Evolutionary conservation across 2,329 filamentous ascomycete genomes (phyloP).

Genomic region (Monosporascus sp.): DNA sequence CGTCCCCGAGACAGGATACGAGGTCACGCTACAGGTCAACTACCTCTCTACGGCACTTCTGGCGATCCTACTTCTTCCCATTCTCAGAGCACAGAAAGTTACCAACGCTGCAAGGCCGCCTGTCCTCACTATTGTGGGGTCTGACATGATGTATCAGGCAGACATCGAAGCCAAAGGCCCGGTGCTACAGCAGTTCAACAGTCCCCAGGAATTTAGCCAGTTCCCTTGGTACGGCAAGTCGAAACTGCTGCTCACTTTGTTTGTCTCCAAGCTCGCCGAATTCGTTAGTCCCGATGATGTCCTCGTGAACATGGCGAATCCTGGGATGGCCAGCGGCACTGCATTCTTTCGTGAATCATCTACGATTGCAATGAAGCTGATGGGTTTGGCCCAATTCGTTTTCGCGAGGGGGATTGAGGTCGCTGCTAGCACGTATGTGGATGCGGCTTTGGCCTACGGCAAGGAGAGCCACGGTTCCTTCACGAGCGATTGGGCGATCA

Average conservation of each 20-base stretch:
- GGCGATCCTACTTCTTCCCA: constrained; percentile 25
- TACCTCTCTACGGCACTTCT: constrained; percentile 31
- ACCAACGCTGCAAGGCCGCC: constrained; percentile 4
- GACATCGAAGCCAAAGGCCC: constrained; percentile 11
- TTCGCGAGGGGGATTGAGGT: constrained; percentile 5
- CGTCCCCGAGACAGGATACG: constrained; percentile 29
- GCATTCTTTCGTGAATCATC: constrained; percentile 3
- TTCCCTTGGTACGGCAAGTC: constrained; percentile 13
- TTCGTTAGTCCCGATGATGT: constrained; percentile 12
- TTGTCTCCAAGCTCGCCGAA: constrained; percentile 14
- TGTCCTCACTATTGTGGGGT: constrained; percentile 21
- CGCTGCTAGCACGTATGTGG: constrained; percentile 13
- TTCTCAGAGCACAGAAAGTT: constrained; percentile 13
- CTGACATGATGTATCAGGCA: constrained; percentile 17
- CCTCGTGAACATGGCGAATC: constrained; percentile 15
- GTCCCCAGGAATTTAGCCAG: constrained; percentile 3
- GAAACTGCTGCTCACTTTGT: constrained; percentile 18
- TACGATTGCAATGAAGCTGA: neutral
- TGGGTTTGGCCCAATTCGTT: constrained; percentile 1
- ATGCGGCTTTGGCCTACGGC: constrained; percentile 13
- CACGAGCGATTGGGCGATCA: constrained; percentile 9
- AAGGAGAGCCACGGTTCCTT: constrained; percentile 10
- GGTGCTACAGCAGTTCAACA: constrained; percentile 9
- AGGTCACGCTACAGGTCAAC: constrained; percentile 36
- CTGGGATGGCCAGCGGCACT: constrained; percentile 12